A percentile compares a stretch with the other conserved stretches of the same genome.
These are phyloP conservation scores for Melaleuca alternifolia DNA, from an alignment of 345 rosid genomes.

Conservation along the genomic window DNA sequence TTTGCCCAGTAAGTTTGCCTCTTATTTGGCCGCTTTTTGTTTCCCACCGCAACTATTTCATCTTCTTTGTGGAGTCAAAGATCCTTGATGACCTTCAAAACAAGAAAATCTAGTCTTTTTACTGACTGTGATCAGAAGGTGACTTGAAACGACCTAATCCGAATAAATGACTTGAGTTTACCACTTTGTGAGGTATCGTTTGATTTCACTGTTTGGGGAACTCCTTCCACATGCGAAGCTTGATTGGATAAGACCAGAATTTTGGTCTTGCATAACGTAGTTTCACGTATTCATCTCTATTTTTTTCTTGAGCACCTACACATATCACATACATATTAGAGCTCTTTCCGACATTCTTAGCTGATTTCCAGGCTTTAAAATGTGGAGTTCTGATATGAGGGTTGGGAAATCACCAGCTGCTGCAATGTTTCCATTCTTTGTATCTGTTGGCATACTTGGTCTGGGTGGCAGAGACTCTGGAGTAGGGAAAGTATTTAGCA, in stretches of 20 bases:
- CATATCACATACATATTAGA: neutral
- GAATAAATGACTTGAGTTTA: neutral
- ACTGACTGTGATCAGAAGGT: neutral
- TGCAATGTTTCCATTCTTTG: neutral
- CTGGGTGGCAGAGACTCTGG: neutral
- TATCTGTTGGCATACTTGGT: neutral
- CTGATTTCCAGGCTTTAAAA: neutral
- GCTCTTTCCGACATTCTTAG: neutral
- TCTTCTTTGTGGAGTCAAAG: neutral
- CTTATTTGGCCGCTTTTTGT: neutral
- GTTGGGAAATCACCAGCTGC: neutral
- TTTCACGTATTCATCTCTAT: neutral
- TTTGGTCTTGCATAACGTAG: neutral
- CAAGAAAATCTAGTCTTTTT: neutral
- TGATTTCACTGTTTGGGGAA: neutral
- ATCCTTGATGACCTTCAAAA: neutral
- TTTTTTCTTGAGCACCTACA: neutral
- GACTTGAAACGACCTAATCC: neutral
- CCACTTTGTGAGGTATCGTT: neutral
- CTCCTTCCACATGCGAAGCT: neutral
- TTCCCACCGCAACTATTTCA: neutral
- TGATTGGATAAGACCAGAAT: neutral
- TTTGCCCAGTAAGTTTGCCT: conserved; percentile 60
- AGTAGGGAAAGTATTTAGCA: neutral
- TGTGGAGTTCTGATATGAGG: neutral